Conservation (phyloP, 108 stramenopile genomes). For the Fragilariopsis cylindrus region DNA sequence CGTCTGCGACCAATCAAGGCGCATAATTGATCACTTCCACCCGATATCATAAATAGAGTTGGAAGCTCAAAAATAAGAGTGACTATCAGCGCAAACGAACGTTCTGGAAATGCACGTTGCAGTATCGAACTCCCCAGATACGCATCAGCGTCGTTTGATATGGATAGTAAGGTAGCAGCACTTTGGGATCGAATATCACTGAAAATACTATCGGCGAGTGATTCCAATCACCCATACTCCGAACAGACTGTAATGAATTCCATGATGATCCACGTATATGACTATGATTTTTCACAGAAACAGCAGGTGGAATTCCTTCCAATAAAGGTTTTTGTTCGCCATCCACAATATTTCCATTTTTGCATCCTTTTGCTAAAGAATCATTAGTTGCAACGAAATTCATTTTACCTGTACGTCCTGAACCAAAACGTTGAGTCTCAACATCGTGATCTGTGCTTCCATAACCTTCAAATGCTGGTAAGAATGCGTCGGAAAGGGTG, state of each 20-base stretch:
- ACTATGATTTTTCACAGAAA: background rate
- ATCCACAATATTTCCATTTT: background rate
- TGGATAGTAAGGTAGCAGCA: background rate
- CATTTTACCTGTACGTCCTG: background rate
- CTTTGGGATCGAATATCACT: slow-evolving; percentile 2
- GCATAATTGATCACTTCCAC: slow-evolving; percentile 58
- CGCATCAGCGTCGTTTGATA: slow-evolving; percentile 15
- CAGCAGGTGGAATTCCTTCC: background rate
- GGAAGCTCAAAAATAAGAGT: slow-evolving; percentile 69
- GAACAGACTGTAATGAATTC: background rate
- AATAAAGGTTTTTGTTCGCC: slow-evolving; percentile 2
- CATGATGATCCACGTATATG: background rate
- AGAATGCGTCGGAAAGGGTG: background rate
- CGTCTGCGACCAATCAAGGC: slow-evolving; percentile 51
- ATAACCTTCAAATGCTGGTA: too few species aligned
- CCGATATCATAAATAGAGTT: slow-evolving; percentile 57
- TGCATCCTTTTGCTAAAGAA: background rate
- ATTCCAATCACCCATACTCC: background rate
- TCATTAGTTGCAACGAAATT: background rate
- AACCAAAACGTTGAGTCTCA: too few species aligned
- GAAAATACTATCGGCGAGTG: slow-evolving; percentile 3
- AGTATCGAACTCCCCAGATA: slow-evolving; percentile 38
- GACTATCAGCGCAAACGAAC: slow-evolving; percentile 54
- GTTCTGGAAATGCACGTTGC: slow-evolving; percentile 61
- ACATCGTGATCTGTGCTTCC: too few species aligned